Evolutionary conservation across 352 stramenopile species (phyloP).

Genomic region (Globisporangium emineosum): DNA sequence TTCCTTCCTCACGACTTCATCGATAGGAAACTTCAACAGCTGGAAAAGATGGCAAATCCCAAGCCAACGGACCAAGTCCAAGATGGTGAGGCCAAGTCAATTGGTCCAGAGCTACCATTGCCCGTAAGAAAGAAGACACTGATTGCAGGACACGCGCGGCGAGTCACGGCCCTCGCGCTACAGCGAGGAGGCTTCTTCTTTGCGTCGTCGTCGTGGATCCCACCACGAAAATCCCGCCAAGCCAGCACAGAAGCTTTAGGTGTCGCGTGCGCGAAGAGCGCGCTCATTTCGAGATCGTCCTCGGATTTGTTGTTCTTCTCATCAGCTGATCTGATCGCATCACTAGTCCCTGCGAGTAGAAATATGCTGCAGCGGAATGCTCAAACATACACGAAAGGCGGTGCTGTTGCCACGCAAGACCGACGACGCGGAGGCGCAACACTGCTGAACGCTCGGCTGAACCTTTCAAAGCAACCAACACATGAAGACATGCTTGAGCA

Average conservation of each 20-base stretch:
- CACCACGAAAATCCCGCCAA: conserved; percentile 27
- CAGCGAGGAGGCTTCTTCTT: conserved; percentile 47
- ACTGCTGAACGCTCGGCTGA: background rate
- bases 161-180: conserved; percentile 23
- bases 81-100: background rate
- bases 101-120: background rate
- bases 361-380: conserved; percentile 37
- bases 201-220: conserved; percentile 54
- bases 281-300: conserved; percentile 35
- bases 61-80: conserved; percentile 1
- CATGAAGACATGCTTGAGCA: conserved; percentile 18
- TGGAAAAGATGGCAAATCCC: background rate
- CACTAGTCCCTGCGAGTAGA: conserved; percentile 36
- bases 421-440: background rate
- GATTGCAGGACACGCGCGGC: background rate
- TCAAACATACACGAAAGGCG: conserved; percentile 9
- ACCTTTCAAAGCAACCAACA: background rate
- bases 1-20: conserved; percentile 47
- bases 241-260: conserved; percentile 13
- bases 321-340: conserved; percentile 28
- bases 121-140: background rate
- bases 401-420: background rate
- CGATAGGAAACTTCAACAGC: conserved; percentile 18
- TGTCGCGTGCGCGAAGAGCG: conserved; percentile 43
- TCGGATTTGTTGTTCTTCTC: conserved; percentile 55